Evolutionary conservation across 23 red algal species (phyloP).

Genomic region (Chondrus crispus): DNA sequence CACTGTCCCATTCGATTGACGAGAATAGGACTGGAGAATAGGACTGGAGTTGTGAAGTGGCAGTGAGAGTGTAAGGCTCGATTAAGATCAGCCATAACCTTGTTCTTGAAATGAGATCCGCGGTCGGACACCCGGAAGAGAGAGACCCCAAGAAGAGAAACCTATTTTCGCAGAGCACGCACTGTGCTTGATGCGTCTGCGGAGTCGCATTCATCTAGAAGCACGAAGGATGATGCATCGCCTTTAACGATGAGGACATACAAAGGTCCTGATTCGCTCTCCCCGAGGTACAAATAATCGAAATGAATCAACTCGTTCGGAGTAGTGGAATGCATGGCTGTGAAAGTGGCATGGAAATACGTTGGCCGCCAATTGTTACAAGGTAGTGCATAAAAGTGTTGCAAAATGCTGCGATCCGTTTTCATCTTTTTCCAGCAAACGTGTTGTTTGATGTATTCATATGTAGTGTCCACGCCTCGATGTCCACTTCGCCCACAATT

Average conservation of each 20-base stretch:
- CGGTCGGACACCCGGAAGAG: constrained; percentile 27
- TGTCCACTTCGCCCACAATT: too few relatives aligned
- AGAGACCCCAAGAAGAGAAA: neutral
- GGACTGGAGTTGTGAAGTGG: neutral
- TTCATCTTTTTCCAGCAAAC: too few relatives aligned
- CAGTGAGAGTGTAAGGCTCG: neutral
- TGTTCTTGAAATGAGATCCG: constrained; percentile 20
- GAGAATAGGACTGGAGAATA: too few relatives aligned
- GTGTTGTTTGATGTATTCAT: too few relatives aligned
- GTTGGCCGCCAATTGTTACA: neutral
- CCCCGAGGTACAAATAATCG: neutral
- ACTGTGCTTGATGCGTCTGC: neutral
- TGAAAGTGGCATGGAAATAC: neutral
- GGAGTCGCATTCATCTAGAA: neutral
- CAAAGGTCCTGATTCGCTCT: neutral
- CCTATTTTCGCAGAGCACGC: constrained; percentile 2
- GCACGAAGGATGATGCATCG: neutral
- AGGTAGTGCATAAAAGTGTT: constrained; percentile 22
- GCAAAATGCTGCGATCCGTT: constrained; percentile 3
- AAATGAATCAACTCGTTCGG: constrained; percentile 4
- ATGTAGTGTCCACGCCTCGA: too few relatives aligned
- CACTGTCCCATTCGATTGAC: constrained; percentile 29
- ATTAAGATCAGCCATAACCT: neutral
- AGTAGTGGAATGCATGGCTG: too few relatives aligned
- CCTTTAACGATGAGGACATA: constrained; percentile 28